A percentile compares a stretch with the other conserved stretches of the same genome.
Conservation (phyloP, 345 rosid species). For the Garcia nutans region DNA sequence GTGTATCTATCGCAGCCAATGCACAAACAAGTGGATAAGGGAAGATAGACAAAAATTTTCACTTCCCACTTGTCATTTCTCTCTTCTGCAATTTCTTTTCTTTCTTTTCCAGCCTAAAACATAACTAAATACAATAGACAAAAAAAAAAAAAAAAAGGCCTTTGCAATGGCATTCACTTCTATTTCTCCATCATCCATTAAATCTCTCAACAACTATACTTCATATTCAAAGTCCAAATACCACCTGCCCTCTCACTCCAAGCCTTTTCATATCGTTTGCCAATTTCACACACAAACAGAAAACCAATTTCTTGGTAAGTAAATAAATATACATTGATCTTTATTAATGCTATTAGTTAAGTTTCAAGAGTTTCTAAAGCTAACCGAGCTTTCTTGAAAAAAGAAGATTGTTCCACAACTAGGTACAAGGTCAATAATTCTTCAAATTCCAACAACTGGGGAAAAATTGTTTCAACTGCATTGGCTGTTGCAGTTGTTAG, state of each 20-base stretch:
- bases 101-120: background rate
- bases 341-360: background rate
- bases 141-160: background rate
- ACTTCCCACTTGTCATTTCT: background rate
- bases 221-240: conserved; percentile 19
- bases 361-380: conserved; percentile 6
- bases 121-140: background rate
- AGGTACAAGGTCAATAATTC: conserved; percentile 17
- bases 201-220: conserved; percentile 19
- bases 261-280: conserved; percentile 28
- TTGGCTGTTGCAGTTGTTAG: conserved; percentile 59
- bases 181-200: conserved; percentile 31
- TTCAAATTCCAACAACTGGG: conserved; percentile 47
- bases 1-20: conserved; percentile 14
- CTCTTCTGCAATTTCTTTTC: background rate
- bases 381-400: conserved; percentile 35
- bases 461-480: conserved; percentile 55
- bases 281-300: conserved; percentile 23
- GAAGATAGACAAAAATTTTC: background rate
- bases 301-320: conserved; percentile 31
- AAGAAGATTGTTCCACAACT: conserved; percentile 43
- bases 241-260: conserved; percentile 17
- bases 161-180: conserved; percentile 40
- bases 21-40: conserved; percentile 6
- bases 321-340: conserved; percentile 1